These are phyloP conservation scores for Fusarium sp. DNA, from an alignment of 2,329 filamentous ascomycete species.

Conservation along the genomic window DNA sequence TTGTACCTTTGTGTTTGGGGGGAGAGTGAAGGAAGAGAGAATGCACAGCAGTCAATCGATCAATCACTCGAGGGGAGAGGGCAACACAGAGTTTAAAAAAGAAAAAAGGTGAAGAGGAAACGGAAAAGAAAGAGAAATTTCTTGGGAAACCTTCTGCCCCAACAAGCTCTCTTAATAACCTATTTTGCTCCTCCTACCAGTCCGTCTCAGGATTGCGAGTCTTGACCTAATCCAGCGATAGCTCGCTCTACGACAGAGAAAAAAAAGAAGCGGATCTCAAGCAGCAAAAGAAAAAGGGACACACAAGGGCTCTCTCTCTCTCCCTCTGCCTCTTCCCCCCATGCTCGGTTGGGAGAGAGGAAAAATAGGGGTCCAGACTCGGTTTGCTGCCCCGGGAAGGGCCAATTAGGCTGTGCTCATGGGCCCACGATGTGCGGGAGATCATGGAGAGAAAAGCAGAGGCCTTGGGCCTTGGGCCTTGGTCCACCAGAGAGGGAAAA, in stretches of 20 bases:
- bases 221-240: conserved; percentile 45
- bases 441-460: conserved; percentile 37
- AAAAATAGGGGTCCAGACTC: conserved; percentile 47
- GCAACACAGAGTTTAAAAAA: conserved; percentile 8
- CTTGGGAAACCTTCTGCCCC: conserved; percentile 10
- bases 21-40: conserved; percentile 8
- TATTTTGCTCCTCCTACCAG: neutral
- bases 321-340: neutral
- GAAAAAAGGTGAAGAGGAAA: conserved; percentile 7
- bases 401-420: conserved; percentile 36
- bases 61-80: conserved; percentile 6
- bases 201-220: conserved; percentile 23
- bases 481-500: neutral
- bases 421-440: conserved; percentile 44
- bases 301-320: conserved; percentile 1
- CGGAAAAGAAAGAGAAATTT: neutral
- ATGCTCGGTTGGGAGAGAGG: neutral
- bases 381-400: conserved; percentile 2
- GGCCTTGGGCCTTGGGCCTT: no score
- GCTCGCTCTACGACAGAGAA: conserved; percentile 29
- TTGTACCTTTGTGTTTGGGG: conserved; percentile 18
- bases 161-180: conserved; percentile 23
- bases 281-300: neutral
- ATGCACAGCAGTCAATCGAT: conserved; percentile 2
- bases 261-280: conserved; percentile 17